phyloP scores from a whole-genome alignment of 2,329 filamentous ascomycete genomes.

The Fusarium liriodendri region DNA sequence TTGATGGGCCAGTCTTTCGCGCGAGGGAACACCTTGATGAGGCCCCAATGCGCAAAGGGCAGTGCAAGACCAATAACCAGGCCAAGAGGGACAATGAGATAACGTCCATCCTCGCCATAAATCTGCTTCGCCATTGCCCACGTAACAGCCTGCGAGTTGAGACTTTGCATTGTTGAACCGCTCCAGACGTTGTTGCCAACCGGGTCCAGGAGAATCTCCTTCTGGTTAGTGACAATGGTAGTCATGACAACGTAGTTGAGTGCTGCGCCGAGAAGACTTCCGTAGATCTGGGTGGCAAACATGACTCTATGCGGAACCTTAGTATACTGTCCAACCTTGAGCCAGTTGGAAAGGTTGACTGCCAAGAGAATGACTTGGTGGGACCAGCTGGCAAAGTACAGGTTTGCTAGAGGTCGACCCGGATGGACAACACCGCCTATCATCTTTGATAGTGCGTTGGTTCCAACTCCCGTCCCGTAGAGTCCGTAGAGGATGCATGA shows the following conservation, averaged over 20 bases:
- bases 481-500: slow-evolving; percentile 45
- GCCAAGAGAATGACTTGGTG: slow-evolving; percentile 49
- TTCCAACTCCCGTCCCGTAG: slow-evolving; percentile 31
- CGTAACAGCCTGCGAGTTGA: slow-evolving; percentile 52
- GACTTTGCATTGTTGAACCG: slow-evolving; percentile 58
- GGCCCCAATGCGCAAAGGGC: slow-evolving; percentile 50
- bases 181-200: slow-evolving; percentile 59
- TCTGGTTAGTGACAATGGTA: slow-evolving; percentile 56
- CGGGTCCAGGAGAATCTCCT: slow-evolving; percentile 53
- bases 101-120: slow-evolving; percentile 44
- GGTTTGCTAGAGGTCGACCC: slow-evolving; percentile 53
- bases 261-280: slow-evolving; percentile 54
- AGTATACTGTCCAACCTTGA: slow-evolving; percentile 53
- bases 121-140: slow-evolving; percentile 54
- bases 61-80: slow-evolving; percentile 56
- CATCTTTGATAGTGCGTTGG: slow-evolving; percentile 52
- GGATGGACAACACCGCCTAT: slow-evolving; percentile 60
- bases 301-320: slow-evolving; percentile 56
- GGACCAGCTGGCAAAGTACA: slow-evolving; percentile 54
- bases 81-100: slow-evolving; percentile 36
- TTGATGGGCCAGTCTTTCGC: background rate
- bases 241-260: slow-evolving; percentile 61
- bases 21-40: slow-evolving; percentile 44
- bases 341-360: slow-evolving; percentile 42
- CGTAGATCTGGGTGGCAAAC: slow-evolving; percentile 53